Evolutionary conservation across 2,329 filamentous ascomycete genomes (phyloP), one percentile per base, ranked within the genome.

Genomic region (Pseudocercospora pini-densiflorae): DNA sequence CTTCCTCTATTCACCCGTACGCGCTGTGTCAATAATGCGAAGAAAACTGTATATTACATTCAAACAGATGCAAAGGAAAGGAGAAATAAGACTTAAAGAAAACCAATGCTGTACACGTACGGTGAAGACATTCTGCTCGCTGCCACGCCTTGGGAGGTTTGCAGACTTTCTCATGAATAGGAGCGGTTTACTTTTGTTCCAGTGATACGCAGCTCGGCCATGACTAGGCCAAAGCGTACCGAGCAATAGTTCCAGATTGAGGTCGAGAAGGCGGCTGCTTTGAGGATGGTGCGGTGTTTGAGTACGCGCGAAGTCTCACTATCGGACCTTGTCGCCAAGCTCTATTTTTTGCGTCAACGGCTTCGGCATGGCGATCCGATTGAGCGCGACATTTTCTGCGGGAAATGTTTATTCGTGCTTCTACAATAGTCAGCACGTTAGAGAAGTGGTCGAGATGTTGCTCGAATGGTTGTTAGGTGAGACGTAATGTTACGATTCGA

Each of bases 171-270:
- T 31, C 51, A 55, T 29, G 51, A 55, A 16, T 9, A 33, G 51
- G 51, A n/a, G 51, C 27, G 23, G 51, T 31, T 31, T n/a, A 29
- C 54, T 45, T 19, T 60, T 54, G 53, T 63, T 63, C 64, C 64
- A 63, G 36, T 63, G 33, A 54, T 49, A 55, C 58, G 57, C 61
- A 31, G 27, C 51, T 55, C 51, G 51, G 27, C 21, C 51, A 33
- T 55, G 60, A 36, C 64, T 60, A 60, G 53, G 12, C 36, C 53
- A 60, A 57, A 57, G 55, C 63, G 55, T 33, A 51, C 16, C 36
- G 40, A 49, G 59, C 51, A 40, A 14, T 27, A 21, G 23, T 24
- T 21, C 29, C 57, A 27, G 24, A 47, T 43, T 27, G 57, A 59
- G 57, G 57, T 45, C 40, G 57, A 45, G 33, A 59, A 31, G 33